Evolutionary conservation across 2,329 filamentous ascomycete genomes (phyloP).

Genomic region (Fusarium vanettenii): DNA sequence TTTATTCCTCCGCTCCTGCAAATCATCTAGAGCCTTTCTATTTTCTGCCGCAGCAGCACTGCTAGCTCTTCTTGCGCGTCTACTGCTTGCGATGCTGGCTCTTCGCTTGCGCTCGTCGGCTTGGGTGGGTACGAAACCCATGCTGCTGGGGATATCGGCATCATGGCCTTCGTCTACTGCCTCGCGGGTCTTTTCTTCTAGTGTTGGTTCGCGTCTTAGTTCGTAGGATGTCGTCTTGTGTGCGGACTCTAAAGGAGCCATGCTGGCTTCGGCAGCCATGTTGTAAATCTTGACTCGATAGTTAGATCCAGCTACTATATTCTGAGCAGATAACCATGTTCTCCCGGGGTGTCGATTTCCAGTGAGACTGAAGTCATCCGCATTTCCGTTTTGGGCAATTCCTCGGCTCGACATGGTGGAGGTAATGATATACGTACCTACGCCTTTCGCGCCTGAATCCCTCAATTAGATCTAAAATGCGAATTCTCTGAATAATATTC

Average conservation of each 20-base stretch:
- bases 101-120: conserved; percentile 52
- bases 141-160: conserved; percentile 61
- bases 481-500: conserved; percentile 3
- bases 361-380: neutral
- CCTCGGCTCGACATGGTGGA: neutral
- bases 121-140: conserved; percentile 57
- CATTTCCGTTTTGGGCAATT: conserved; percentile 25
- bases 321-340: neutral
- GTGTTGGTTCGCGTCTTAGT: conserved; percentile 40
- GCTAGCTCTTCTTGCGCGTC: conserved; percentile 11
- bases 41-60: neutral
- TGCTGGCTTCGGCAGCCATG: conserved; percentile 24
- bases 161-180: conserved; percentile 60
- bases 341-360: neutral
- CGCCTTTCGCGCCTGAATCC: conserved; percentile 8
- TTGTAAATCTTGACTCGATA: neutral
- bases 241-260: conserved; percentile 1
- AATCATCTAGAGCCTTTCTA: neutral
- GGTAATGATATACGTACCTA: neutral
- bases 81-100: conserved; percentile 49
- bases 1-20: neutral
- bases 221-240: conserved; percentile 1
- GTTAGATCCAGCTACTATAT: neutral
- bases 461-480: conserved; percentile 13
- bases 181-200: conserved; percentile 50